Base-by-base conservation (phyloP, 1,139 yeast genomes). In the Pichia norvegensis region DNA sequence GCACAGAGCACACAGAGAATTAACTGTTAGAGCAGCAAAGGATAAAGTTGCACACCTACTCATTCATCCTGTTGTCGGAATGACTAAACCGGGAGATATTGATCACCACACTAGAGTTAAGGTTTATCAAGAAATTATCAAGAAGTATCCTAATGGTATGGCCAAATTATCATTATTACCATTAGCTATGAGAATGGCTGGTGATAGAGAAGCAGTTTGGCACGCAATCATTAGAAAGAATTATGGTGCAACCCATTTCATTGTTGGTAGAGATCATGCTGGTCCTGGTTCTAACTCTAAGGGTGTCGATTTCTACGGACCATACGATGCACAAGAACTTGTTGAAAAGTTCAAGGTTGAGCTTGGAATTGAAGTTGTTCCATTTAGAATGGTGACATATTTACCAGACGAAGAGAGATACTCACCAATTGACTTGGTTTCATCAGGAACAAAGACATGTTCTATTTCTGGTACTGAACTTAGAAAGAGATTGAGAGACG, bases 131-230 rank as follows among this genome's bases (percentile, higher is more conserved):
- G 94, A 92, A 58, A 81, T 90, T 58, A 78, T 90, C 66, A 85
- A 88, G 67, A 83, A 92, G 61, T 90, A 85, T 68, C 97, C 97
- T 47, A 84, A 81, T 51, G 96, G 96, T 48, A 81, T 90, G 76
- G 97, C 97, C 13, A 79, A 86, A 55, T 73, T 90, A 53, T 83
- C 97, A 13, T 72, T 90, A 55, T 73, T 90, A 61, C 97, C 97
- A 17, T 74, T 90, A 59, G 97, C 97, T 42, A 90, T 90, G 97
- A 81, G 97, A 74, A 90, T 90, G 97, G 97, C 95, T 52, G 97
- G 97, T 67, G 97, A 92, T 67, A 81, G 96, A 66, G 97, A 90
- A 70, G 97, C 97, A 31, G 84, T 90, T 45, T 90, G 97, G 97
- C 97, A 90, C 65, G 96, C 97, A 23, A 84, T 90, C 62, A 90